Evolutionary conservation across 768 basidiomycete species (phyloP).

Genomic region (Sarcomyxa edulis): DNA sequence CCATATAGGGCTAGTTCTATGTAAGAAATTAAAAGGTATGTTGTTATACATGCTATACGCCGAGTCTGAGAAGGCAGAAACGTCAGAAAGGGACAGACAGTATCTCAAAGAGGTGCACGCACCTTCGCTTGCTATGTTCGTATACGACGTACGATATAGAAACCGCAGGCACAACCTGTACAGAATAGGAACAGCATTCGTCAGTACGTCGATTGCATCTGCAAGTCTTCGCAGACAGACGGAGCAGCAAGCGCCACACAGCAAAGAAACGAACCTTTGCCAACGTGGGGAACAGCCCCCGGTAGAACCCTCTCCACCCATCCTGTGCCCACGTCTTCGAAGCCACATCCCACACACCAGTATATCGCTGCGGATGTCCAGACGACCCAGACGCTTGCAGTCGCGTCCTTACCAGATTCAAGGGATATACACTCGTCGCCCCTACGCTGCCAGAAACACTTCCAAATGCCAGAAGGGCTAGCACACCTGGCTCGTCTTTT

Average conservation of each 20-base stretch:
- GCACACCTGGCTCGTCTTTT: conserved; percentile 83
- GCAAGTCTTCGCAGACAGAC: neutral
- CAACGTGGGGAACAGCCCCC: conserved; percentile 85
- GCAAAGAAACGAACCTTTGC: conserved; percentile 64
- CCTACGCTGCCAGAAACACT: conserved; percentile 92
- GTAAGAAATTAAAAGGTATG: neutral
- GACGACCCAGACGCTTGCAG: conserved; percentile 95
- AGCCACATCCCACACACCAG: conserved; percentile 82
- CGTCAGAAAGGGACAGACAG: no score
- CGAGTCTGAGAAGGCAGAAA: conserved; percentile 43
- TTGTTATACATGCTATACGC: conserved; percentile 37
- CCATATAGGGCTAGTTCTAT: neutral
- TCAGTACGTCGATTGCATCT: conserved; percentile 2
- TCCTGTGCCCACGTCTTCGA: conserved; percentile 76
- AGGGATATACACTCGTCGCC: conserved; percentile 88
- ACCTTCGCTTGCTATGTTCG: conserved; percentile 81
- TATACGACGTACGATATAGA: conserved; percentile 97
- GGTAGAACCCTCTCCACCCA: conserved; percentile 93
- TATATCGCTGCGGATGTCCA: conserved; percentile 89
- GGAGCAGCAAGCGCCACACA: neutral
- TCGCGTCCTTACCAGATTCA: conserved; percentile 89
- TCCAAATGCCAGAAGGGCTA: conserved; percentile 86
- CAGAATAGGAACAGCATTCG: conserved; percentile 5
- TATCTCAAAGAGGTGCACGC: no score
- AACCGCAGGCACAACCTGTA: conserved; percentile 88